Conservation (phyloP, 805 yeast species). For the Torulaspora franciscae region DNA sequence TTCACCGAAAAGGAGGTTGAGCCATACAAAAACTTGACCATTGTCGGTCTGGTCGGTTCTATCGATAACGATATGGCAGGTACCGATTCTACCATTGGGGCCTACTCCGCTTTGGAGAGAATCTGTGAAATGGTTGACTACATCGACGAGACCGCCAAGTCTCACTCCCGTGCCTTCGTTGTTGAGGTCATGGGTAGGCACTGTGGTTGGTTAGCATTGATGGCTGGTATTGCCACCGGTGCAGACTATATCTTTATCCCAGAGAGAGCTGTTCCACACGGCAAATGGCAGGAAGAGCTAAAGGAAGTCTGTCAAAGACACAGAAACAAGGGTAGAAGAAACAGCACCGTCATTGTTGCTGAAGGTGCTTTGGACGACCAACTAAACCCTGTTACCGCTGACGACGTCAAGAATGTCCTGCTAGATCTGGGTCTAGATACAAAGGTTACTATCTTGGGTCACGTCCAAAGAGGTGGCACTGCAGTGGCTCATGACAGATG, state of each 20-base stretch:
- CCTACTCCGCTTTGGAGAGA: slow-evolving; percentile 86
- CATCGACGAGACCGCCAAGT: slow-evolving; percentile 95
- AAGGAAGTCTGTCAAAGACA: slow-evolving; percentile 69
- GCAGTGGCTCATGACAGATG: slow-evolving; percentile 93
- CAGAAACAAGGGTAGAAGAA: slow-evolving; percentile 82
- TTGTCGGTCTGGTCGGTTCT: slow-evolving; percentile 93
- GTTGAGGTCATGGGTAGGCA: slow-evolving; percentile 99
- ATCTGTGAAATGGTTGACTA: slow-evolving; percentile 93
- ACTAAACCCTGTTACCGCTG: slow-evolving; percentile 73
- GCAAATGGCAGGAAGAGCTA: slow-evolving; percentile 78
- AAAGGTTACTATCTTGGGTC: slow-evolving; percentile 91
- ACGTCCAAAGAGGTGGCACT: slow-evolving; percentile 97
- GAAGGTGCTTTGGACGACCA: slow-evolving; percentile 92
- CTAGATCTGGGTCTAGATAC: slow-evolving; percentile 88
- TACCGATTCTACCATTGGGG: slow-evolving; percentile 96
- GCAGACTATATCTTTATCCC: slow-evolving; percentile 95
- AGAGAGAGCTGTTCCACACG: slow-evolving; percentile 77
- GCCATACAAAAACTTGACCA: slow-evolving; percentile 68
- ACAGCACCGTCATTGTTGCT: slow-evolving; percentile 93
- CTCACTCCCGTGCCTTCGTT: slow-evolving; percentile 96
- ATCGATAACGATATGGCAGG: slow-evolving; percentile 98
- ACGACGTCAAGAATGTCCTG: slow-evolving; percentile 75
- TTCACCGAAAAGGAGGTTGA: slow-evolving; percentile 55
- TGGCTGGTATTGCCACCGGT: slow-evolving; percentile 95
- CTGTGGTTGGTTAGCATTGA: slow-evolving; percentile 97